Conservation (phyloP, 148 eudicot genomes). For the Diospyros lotus region DNA sequence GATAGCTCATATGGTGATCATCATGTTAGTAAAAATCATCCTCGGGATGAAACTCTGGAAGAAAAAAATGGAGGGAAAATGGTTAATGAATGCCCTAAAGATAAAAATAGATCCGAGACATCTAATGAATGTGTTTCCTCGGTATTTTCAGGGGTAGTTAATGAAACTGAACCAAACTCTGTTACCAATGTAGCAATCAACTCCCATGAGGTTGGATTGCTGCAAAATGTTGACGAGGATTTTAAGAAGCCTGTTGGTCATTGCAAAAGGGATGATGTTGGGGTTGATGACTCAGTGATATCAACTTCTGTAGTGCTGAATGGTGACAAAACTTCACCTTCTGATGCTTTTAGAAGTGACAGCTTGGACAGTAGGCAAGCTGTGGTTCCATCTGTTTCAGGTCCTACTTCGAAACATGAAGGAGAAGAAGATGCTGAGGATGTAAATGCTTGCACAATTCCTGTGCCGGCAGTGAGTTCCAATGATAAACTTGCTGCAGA, state of each 20-base stretch:
- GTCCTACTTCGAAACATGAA: conserved; percentile 27
- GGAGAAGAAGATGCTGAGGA: conserved; percentile 22
- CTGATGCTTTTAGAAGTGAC: conserved; percentile 13
- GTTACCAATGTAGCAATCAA: conserved; percentile 2
- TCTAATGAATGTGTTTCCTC: conserved; percentile 11
- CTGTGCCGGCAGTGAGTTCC: conserved; percentile 36
- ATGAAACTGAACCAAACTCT: conserved; percentile 18
- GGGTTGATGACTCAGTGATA: conserved; percentile 8
- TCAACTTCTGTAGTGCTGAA: conserved; percentile 15
- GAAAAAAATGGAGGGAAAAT: conserved; percentile 17
- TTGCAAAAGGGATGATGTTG: conserved; percentile 13
- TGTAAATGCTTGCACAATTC: conserved; percentile 20
- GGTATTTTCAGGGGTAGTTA: conserved; percentile 16
- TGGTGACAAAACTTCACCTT: conserved; percentile 20
- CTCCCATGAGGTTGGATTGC: conserved; percentile 13
- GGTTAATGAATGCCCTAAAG: conserved; percentile 17
- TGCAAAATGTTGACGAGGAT: conserved; percentile 15
- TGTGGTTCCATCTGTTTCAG: conserved; percentile 24
- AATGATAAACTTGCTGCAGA: conserved; percentile 36
- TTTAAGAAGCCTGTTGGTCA: conserved; percentile 11
- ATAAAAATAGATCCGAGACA: conserved; percentile 12
- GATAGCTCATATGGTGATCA: conserved; percentile 12
- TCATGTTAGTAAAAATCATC: conserved; percentile 10
- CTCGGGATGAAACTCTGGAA: conserved; percentile 17
- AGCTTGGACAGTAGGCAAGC: conserved; percentile 17